A percentile compares a stretch with the other conserved stretches of the same genome.
These are phyloP conservation scores for Areca catechu DNA, from an alignment of 176 grass and related monocot species.

Conservation along the genomic window DNA sequence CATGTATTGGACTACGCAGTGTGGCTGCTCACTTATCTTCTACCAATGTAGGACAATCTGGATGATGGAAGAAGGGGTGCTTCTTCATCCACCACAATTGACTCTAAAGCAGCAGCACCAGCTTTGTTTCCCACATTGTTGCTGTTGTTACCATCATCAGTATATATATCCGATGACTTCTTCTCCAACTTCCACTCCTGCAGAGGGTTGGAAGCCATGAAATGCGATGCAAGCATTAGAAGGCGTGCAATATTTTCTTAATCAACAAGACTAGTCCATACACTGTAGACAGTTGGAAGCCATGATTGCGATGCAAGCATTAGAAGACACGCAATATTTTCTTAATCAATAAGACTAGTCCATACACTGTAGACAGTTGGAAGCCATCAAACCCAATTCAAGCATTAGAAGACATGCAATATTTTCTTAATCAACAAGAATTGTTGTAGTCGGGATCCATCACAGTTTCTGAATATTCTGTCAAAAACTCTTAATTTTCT, in stretches of 20 bases:
- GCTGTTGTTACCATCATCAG: constrained; percentile 32
- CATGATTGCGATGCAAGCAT: constrained; percentile 6
- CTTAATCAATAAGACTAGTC: neutral
- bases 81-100: constrained; percentile 54
- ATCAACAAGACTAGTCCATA: too few relatives aligned
- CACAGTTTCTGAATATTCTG: neutral
- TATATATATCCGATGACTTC: constrained; percentile 40
- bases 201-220: constrained; percentile 1
- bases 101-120: constrained; percentile 36
- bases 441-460: neutral
- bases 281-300: neutral
- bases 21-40: constrained; percentile 7
- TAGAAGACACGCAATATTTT: neutral
- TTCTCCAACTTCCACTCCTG: constrained; percentile 62
- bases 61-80: constrained; percentile 58
- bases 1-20: neutral
- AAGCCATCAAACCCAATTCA: constrained; percentile 2
- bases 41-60: constrained; percentile 26
- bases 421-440: neutral
- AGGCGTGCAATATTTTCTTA: neutral
- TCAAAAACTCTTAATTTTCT: neutral
- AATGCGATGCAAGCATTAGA: constrained; percentile 5
- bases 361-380: constrained; percentile 21
- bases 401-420: constrained; percentile 3
- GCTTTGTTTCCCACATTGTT: constrained; percentile 24